These are phyloP conservation scores for Akanthomyces lecanii DNA, from an alignment of 2,329 filamentous ascomycete species.

Conservation along the genomic window DNA sequence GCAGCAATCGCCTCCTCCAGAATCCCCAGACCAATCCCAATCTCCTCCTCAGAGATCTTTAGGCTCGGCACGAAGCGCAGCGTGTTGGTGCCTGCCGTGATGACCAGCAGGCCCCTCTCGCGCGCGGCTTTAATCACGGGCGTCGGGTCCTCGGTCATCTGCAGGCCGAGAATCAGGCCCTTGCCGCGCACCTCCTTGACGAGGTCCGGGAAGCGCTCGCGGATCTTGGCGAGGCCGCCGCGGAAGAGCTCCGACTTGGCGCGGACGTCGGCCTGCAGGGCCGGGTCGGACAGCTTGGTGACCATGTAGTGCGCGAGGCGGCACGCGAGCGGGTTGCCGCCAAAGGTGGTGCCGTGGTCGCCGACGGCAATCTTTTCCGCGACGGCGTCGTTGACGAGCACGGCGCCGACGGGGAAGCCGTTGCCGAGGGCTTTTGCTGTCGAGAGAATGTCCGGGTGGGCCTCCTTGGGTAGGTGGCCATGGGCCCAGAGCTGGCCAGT, in stretches of 20 bases:
- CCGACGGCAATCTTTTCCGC: slow-evolving; percentile 50
- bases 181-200: slow-evolving; percentile 76
- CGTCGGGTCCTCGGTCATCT: slow-evolving; percentile 69
- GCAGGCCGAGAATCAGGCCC: slow-evolving; percentile 82
- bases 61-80: slow-evolving; percentile 87
- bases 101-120: slow-evolving; percentile 82
- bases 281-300: slow-evolving; percentile 64
- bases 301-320: slow-evolving; percentile 85
- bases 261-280: slow-evolving; percentile 65
- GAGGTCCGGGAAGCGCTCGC: slow-evolving; percentile 56
- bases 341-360: slow-evolving; percentile 92
- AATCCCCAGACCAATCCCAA: slow-evolving; percentile 71
- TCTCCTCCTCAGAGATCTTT: slow-evolving; percentile 74
- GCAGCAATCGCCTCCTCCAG: slow-evolving; percentile 61
- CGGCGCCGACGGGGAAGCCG: slow-evolving; percentile 87
- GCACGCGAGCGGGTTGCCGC: slow-evolving; percentile 83
- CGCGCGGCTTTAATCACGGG: slow-evolving; percentile 78
- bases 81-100: slow-evolving; percentile 90
- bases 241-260: slow-evolving; percentile 56
- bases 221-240: slow-evolving; percentile 44
- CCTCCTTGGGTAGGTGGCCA: slow-evolving; percentile 64
- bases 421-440: slow-evolving; percentile 96
- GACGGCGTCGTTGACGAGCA: slow-evolving; percentile 39
- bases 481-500: slow-evolving; percentile 94
- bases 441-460: slow-evolving; percentile 90